Evolutionary conservation across 768 basidiomycete species (phyloP).

Genomic region (Rhizopogon vulgaris): DNA sequence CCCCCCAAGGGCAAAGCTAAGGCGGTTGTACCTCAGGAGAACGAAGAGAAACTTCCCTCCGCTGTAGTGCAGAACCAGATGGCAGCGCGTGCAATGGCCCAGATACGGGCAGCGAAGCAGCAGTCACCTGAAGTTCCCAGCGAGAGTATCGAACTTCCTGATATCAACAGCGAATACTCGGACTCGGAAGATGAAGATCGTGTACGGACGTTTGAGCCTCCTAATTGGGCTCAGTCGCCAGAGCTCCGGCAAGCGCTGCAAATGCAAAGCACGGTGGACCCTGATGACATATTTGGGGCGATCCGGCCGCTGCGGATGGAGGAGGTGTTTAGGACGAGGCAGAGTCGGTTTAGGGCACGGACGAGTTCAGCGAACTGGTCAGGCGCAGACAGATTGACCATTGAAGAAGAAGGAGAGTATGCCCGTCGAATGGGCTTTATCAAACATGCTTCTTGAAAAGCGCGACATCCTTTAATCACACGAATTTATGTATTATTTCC

Average conservation of each 20-base stretch:
- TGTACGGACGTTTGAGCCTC: conserved; percentile 64
- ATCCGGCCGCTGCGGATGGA: conserved; percentile 88
- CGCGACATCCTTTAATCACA: background rate
- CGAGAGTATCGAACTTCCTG: conserved; percentile 87
- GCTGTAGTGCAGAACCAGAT: conserved; percentile 60
- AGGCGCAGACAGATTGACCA: conserved; percentile 82
- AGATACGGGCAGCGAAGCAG: conserved; percentile 53
- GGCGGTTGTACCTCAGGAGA: conserved; percentile 35
- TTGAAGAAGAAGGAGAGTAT: conserved; percentile 82
- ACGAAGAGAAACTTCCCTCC: conserved; percentile 52
- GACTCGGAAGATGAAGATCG: conserved; percentile 91
- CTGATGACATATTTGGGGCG: conserved; percentile 87
- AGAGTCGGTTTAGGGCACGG: conserved; percentile 79
- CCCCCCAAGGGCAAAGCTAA: conserved; percentile 47
- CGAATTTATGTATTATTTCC: background rate
- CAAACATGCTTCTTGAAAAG: conserved; percentile 14
- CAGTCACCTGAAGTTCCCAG: conserved; percentile 48
- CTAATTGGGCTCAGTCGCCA: conserved; percentile 90
- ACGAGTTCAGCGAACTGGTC: conserved; percentile 96
- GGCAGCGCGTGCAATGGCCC: conserved; percentile 65
- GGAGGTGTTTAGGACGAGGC: conserved; percentile 79
- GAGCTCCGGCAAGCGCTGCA: conserved; percentile 74
- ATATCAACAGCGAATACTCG: conserved; percentile 95
- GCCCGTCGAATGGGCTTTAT: conserved; percentile 86
- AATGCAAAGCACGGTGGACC: conserved; percentile 81